Conservation (phyloP, 805 yeast species). For the Suhomyces emberorum region DNA sequence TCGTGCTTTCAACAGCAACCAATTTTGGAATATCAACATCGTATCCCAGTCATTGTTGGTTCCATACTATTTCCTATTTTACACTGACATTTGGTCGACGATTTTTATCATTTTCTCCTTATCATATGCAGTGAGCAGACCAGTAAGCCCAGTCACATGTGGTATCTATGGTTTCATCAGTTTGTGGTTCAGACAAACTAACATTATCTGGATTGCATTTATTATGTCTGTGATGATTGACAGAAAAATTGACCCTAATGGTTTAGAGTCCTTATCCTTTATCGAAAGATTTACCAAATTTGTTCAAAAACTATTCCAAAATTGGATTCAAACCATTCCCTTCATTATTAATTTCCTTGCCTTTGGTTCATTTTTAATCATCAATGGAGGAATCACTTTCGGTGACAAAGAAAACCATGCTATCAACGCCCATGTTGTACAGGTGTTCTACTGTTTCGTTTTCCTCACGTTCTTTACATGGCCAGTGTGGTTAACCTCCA, state of each 20-base stretch:
- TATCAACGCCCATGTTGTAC: conserved; percentile 69
- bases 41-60: conserved; percentile 65
- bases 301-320: conserved; percentile 11
- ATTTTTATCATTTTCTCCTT: conserved; percentile 58
- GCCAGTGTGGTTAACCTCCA: conserved; percentile 66
- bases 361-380: conserved; percentile 55
- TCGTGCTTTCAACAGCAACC: conserved; percentile 11
- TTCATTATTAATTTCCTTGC: conserved; percentile 47
- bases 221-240: conserved; percentile 55
- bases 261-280: conserved; percentile 23
- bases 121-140: conserved; percentile 38
- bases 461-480: conserved; percentile 63
- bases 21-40: conserved; percentile 27
- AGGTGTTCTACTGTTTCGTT: conserved; percentile 71
- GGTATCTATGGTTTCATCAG: conserved; percentile 60
- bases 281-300: conserved; percentile 11
- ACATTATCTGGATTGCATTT: conserved; percentile 79
- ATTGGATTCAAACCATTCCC: conserved; percentile 41
- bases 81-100: conserved; percentile 93
- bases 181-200: conserved; percentile 83
- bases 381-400: conserved; percentile 81
- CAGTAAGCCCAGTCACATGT: conserved; percentile 30
- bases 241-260: conserved; percentile 24
- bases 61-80: conserved; percentile 73
- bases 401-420: conserved; percentile 90